These are phyloP conservation scores for Colletotrichum tropicale DNA, from an alignment of 2,329 filamentous ascomycete species.

Conservation along the genomic window DNA sequence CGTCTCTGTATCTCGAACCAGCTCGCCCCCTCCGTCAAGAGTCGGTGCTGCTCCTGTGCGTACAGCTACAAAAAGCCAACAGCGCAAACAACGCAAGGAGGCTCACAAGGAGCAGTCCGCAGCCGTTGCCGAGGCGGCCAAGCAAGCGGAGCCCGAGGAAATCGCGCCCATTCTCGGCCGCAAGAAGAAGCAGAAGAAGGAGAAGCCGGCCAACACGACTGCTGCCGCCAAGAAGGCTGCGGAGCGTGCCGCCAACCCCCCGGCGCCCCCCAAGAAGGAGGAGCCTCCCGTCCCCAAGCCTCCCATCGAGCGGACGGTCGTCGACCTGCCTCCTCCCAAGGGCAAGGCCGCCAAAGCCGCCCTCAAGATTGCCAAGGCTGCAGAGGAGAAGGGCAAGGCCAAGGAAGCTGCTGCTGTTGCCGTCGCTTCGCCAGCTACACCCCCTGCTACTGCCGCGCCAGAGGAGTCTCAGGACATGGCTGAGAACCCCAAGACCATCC, in stretches of 20 bases:
- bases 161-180: conserved; percentile 77
- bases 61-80: conserved; percentile 76
- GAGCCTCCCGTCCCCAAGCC: conserved; percentile 15
- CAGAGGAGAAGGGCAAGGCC: conserved; percentile 20
- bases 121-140: conserved; percentile 53
- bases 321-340: conserved; percentile 23
- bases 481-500: conserved; percentile 17
- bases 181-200: conserved; percentile 87
- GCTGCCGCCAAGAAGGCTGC: conserved; percentile 18
- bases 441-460: neutral
- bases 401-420: neutral
- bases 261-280: conserved; percentile 21
- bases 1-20: conserved; percentile 70
- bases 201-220: conserved; percentile 46
- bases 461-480: conserved; percentile 14
- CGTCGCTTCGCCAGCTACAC: neutral
- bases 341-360: conserved; percentile 24
- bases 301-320: conserved; percentile 26
- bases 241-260: neutral
- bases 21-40: conserved; percentile 66
- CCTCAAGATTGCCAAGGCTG: conserved; percentile 22
- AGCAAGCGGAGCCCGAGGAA: conserved; percentile 59
- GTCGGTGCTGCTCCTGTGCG: conserved; percentile 74
- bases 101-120: conserved; percentile 67
- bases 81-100: conserved; percentile 77